phyloP scores from a whole-genome alignment of 2,329 filamentous ascomycete genomes.

The Eurotiales sp. region DNA sequence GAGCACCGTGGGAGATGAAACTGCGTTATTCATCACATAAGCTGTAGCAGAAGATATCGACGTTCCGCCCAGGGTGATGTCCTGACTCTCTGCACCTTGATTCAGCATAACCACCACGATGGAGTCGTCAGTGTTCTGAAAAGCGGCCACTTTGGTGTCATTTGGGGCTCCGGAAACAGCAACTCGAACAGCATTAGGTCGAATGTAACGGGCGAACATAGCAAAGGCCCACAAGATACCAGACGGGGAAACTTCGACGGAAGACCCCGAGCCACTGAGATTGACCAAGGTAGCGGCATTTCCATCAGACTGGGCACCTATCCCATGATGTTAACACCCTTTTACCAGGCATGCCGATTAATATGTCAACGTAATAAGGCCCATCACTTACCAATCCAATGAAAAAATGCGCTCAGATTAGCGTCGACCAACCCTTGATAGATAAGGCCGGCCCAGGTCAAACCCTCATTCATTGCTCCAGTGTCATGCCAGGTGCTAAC shows the following conservation, averaged over 20 bases:
- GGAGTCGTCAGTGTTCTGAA: background rate
- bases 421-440: conserved; percentile 4
- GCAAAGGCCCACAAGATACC: background rate
- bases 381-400: conserved; percentile 1
- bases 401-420: conserved; percentile 3
- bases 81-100: background rate
- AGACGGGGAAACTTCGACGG: background rate
- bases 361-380: too few species aligned
- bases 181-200: background rate
- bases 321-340: too few species aligned
- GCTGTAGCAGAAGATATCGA: background rate
- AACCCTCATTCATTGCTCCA: conserved; percentile 3
- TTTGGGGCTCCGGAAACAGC: background rate
- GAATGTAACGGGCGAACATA: conserved; percentile 4
- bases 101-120: background rate
- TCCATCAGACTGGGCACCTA: background rate
- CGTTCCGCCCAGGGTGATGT: background rate
- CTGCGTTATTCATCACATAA: background rate
- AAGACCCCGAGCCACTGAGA: background rate
- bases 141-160: background rate
- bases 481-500: conserved; percentile 3
- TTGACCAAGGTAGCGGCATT: background rate
- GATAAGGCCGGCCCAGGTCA: conserved; percentile 6
- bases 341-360: too few species aligned
- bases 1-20: background rate